Evolutionary conservation across 345 rosid species (phyloP).

Genomic region (Tarenaya hassleriana): DNA sequence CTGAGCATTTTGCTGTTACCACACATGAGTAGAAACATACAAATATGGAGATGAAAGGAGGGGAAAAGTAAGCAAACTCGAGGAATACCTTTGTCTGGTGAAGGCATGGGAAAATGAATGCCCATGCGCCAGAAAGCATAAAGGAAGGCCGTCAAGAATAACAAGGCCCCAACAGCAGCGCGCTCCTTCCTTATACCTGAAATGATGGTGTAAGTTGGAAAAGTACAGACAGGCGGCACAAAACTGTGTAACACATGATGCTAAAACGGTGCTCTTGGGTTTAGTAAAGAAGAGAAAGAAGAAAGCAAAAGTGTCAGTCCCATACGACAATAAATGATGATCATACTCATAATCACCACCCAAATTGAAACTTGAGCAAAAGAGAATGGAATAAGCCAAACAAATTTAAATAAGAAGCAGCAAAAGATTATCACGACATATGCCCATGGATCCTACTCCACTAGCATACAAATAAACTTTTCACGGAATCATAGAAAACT

Average conservation of each 20-base stretch:
- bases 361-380: background rate
- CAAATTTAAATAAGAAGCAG: background rate
- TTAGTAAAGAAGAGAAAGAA: background rate
- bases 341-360: background rate
- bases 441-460: background rate
- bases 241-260: background rate
- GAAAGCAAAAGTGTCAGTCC: background rate
- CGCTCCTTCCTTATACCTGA: conserved; percentile 89
- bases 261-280: background rate
- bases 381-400: background rate
- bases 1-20: conserved; percentile 1
- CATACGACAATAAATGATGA: conserved; percentile 7
- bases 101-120: conserved; percentile 97
- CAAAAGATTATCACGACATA: background rate
- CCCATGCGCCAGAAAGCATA: conserved; percentile 99
- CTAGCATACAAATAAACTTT: background rate
- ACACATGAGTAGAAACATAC: conserved; percentile 1
- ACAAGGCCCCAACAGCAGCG: conserved; percentile 81
- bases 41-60: conserved; percentile 1
- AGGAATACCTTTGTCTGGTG: conserved; percentile 68
- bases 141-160: conserved; percentile 80
- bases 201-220: conserved; percentile 3
- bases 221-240: conserved; percentile 5
- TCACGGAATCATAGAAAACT: background rate
- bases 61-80: conserved; percentile 12